Evolutionary conservation across 192 early-diverging fungal species (phyloP), one percentile per base, ranked within the genome.

Genomic region (Jimgerdemannia flammicorona): DNA sequence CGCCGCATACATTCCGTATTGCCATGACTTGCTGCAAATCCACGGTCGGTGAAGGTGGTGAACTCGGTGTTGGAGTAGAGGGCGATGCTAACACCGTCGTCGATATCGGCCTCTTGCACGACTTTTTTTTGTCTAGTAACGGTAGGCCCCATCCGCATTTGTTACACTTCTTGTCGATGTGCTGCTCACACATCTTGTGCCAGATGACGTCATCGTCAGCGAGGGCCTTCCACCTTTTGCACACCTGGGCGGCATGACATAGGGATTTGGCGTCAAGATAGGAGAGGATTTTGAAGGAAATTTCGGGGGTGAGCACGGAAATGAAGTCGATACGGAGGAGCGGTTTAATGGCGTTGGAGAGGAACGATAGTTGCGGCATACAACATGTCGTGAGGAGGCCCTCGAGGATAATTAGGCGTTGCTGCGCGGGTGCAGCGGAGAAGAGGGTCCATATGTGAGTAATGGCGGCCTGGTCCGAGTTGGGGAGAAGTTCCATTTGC

Each of bases 121-220:
- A 6, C 49, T 59, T 87, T 77, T 86, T 90, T 79, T 87, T 88
- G 64, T 83, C 89, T 40, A 96, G 81, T 74, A 95, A 76, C n/a
- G 97, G 97, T 44, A 98, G 74, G 2, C 98, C 97, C 97, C 97
- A 99, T 3, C 98, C 98, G 81, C 98, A 99, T 72, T 93, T 97
- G 76, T 86, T 87, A 77, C 98, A 99, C 73, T 95, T 94, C 72
- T 93, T 93, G 81, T 97, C 96, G 70, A 98, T 99, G 78, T 99
- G 98, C 83, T 98, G 97, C 49, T 92, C 92, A 75, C 98, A 99
- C 95, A 99, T 97, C 43, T 92, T 84, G 77, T 98, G 94, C 98
- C 98, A 99, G 17, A 99, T 86, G 6, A 91, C 83, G 77, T 99
- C 95, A 75, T 97, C 95, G 75, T 98, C 95, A 4, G 96, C 94